These are phyloP conservation scores for Scedosporium aurantiacum DNA, from an alignment of 2,329 filamentous ascomycete genomes.

Conservation along the genomic window DNA sequence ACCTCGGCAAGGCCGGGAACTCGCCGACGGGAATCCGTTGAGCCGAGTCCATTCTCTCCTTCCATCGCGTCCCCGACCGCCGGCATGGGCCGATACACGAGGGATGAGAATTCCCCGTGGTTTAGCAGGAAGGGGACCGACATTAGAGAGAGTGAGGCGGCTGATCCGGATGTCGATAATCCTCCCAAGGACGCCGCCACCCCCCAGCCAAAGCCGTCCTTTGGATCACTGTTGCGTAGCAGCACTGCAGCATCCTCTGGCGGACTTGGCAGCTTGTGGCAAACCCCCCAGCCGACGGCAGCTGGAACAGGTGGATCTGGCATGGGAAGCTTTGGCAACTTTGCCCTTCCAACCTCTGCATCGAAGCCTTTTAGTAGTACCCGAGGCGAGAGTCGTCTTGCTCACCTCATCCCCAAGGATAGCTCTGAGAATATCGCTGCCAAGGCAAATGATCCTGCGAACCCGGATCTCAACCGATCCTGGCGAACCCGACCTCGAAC, in stretches of 20 bases:
- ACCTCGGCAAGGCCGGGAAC: slow-evolving; percentile 60
- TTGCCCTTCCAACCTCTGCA: slow-evolving; percentile 54
- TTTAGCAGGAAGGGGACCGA: slow-evolving; percentile 43
- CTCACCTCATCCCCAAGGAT: slow-evolving; percentile 73
- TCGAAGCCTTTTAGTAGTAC: slow-evolving; percentile 52
- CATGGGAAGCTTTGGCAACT: slow-evolving; percentile 84
- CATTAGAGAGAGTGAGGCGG: slow-evolving; percentile 29
- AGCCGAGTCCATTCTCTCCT: slow-evolving; percentile 52
- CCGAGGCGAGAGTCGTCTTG: slow-evolving; percentile 67
- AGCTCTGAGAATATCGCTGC: slow-evolving; percentile 51
- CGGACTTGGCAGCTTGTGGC: slow-evolving; percentile 4
- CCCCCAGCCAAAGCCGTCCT: slow-evolving; percentile 21
- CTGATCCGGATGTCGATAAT: slow-evolving; percentile 34
- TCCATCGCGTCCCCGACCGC: slow-evolving; percentile 50
- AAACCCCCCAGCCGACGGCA: slow-evolving; percentile 32
- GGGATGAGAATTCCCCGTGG: slow-evolving; percentile 53
- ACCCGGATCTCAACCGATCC: slow-evolving; percentile 28
- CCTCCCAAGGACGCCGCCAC: slow-evolving; percentile 17
- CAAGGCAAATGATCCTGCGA: slow-evolving; percentile 39
- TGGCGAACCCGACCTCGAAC: slow-evolving; percentile 54
- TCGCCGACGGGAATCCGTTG: slow-evolving; percentile 71
- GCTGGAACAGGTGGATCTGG: slow-evolving; percentile 44
- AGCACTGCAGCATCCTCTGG: slow-evolving; percentile 20
- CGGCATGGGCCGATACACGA: slow-evolving; percentile 40
- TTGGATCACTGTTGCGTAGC: slow-evolving; percentile 39